phyloP scores from a whole-genome alignment of 2,329 filamentous ascomycete species.

The Juglanconis juglandina region DNA sequence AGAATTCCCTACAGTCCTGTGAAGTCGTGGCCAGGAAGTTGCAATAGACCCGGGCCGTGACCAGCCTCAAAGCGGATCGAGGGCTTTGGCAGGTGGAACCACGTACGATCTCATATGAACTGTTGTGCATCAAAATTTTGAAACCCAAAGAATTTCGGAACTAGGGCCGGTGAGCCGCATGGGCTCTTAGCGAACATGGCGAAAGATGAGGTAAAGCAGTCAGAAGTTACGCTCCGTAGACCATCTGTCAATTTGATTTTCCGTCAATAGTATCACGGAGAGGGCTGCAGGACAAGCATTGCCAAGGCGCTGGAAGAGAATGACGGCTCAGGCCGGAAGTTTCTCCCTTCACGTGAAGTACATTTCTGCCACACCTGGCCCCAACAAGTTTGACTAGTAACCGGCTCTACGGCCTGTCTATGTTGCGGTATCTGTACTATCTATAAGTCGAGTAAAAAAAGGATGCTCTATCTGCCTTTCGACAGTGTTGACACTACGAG shows the following conservation, averaged over 20 bases:
- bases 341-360: background rate
- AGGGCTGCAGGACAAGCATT: background rate
- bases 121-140: too few relatives aligned
- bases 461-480: too few relatives aligned
- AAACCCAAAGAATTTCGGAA: background rate
- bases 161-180: background rate
- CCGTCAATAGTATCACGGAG: slow-evolving; percentile 12
- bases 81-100: too few relatives aligned
- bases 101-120: too few relatives aligned
- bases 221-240: background rate
- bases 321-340: background rate
- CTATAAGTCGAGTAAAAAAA: too few relatives aligned
- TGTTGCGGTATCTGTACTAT: too few relatives aligned
- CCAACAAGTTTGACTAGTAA: background rate
- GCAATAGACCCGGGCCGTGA: too few relatives aligned
- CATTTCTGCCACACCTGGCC: background rate
- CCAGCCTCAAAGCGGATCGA: too few relatives aligned
- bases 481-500: too few relatives aligned
- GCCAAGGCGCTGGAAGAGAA: background rate
- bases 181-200: background rate
- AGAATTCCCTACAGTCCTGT: too few relatives aligned
- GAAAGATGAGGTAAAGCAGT: background rate
- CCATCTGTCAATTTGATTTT: background rate
- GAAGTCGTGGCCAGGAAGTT: too few relatives aligned
- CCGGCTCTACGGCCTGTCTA: too few relatives aligned